Conservation (phyloP, 345 rosid genomes). For the Euphorbia tirucalli region DNA sequence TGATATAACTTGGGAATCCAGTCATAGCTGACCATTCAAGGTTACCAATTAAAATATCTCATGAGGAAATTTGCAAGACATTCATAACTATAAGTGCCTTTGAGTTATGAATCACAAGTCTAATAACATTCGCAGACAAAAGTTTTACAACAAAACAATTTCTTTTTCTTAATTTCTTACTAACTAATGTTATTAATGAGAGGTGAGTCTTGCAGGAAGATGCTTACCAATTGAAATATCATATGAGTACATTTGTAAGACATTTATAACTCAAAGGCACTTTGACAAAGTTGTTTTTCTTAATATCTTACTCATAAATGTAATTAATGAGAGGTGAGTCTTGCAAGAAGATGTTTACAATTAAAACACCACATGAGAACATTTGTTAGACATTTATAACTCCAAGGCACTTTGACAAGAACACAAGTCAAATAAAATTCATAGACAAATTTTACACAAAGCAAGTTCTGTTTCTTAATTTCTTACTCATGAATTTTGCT, state of each 20-base stretch:
- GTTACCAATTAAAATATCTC: neutral
- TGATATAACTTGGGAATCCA: neutral
- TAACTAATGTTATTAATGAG: too few species aligned
- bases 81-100: neutral
- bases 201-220: constrained; percentile 13
- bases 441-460: too few species aligned
- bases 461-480: too few species aligned
- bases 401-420: neutral
- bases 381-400: neutral
- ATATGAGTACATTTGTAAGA: neutral
- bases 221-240: constrained; percentile 43
- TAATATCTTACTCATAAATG: too few species aligned
- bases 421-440: too few species aligned
- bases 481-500: too few species aligned
- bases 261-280: neutral
- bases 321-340: too few species aligned
- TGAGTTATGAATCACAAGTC: neutral
- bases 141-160: too few species aligned
- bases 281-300: too few species aligned
- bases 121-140: too few species aligned
- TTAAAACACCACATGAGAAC: neutral
- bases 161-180: too few species aligned
- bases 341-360: constrained; percentile 39
- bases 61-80: neutral
- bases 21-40: neutral